These are phyloP conservation scores for Nicotiana tabacum DNA, from an alignment of 257 asterid species.

Conservation along the genomic window DNA sequence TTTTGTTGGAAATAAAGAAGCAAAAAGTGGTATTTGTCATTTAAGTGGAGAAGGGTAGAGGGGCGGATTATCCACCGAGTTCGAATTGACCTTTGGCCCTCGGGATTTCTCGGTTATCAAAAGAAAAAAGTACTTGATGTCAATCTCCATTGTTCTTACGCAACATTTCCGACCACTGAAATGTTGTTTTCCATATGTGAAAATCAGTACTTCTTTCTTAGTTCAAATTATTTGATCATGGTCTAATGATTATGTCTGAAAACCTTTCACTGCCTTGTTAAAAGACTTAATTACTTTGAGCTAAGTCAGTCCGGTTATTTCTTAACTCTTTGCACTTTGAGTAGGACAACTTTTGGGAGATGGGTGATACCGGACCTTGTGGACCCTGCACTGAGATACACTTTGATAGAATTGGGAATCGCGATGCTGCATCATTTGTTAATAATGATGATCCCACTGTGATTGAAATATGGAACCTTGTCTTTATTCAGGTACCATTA, in stretches of 20 bases:
- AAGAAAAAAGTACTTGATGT: not conserved
- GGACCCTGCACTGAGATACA: slow-evolving; percentile 99
- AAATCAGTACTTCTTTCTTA: not conserved
- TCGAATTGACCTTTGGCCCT: too few species aligned
- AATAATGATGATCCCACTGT: slow-evolving; percentile 95
- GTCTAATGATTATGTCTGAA: not conserved
- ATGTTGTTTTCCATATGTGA: not conserved
- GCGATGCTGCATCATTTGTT: slow-evolving; percentile 81
- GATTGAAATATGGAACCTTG: slow-evolving; percentile 98
- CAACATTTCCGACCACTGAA: not conserved
- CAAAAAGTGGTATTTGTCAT: not conserved
- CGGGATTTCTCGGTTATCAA: too few species aligned
- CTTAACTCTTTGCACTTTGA: slow-evolving; percentile 10
- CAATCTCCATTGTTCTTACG: not conserved
- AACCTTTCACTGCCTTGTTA: not conserved
- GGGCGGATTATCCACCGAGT: too few species aligned
- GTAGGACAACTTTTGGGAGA: slow-evolving; percentile 98
- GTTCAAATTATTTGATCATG: not conserved
- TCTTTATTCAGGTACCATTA: slow-evolving; percentile 80
- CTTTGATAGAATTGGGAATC: slow-evolving; percentile 89
- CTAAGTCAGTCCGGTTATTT: not conserved
- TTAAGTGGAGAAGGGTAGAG: not conserved
- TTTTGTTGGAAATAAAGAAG: not conserved
- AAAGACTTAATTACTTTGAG: not conserved
- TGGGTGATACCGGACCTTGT: slow-evolving; percentile 99